Evolutionary conservation across 805 yeast genomes (phyloP).

Genomic region (Pichia phayaonensis): DNA sequence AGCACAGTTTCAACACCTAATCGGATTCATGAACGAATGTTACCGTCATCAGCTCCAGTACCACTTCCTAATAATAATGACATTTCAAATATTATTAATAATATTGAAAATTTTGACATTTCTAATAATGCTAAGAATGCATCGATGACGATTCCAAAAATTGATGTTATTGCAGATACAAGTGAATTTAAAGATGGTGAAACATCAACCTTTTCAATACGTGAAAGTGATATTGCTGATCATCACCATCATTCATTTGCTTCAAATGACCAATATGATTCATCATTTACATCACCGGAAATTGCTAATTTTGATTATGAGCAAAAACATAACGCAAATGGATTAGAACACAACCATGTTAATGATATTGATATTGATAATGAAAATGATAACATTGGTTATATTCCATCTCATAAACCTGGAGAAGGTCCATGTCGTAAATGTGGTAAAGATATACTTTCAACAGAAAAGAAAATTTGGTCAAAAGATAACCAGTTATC

Average conservation of each 20-base stretch:
- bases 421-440: constrained; percentile 80
- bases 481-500: constrained; percentile 79
- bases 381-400: neutral
- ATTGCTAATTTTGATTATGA: neutral
- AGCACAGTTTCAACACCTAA: constrained; percentile 16
- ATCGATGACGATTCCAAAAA: neutral
- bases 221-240: neutral
- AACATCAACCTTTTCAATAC: neutral
- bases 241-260: neutral
- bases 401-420: constrained; percentile 31
- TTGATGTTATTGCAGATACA: neutral
- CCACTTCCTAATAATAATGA: neutral
- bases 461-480: constrained; percentile 55
- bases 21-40: neutral
- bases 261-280: neutral
- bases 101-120: neutral
- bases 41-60: neutral
- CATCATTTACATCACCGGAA: constrained; percentile 6
- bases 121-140: neutral
- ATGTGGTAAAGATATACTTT: constrained; percentile 48
- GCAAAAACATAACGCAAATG: neutral
- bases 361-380: neutral
- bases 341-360: neutral
- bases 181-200: neutral
- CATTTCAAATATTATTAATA: neutral